A percentile compares a stretch with the other conserved stretches of the same genome.
phyloP scores from a whole-genome alignment of 2,329 filamentous ascomycete species.

The Venturia pyrina region DNA sequence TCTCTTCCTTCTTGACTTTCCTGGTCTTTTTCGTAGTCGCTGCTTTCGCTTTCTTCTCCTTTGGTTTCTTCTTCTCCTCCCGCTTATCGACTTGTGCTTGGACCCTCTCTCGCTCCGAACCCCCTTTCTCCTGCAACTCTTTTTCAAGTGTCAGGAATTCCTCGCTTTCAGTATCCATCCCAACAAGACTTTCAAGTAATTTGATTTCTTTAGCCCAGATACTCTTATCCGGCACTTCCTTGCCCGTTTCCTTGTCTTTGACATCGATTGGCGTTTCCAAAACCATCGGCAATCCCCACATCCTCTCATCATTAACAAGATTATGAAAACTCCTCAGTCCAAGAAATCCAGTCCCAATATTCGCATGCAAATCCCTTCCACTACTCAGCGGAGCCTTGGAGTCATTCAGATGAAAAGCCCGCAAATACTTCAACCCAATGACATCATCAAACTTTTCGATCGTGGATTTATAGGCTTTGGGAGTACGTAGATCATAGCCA shows the following conservation, averaged over 20 bases:
- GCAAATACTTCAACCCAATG: constrained; percentile 70
- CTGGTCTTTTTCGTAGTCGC: constrained; percentile 27
- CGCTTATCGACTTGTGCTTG: constrained; percentile 73
- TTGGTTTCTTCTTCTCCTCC: constrained; percentile 45
- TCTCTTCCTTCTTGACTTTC: constrained; percentile 29
- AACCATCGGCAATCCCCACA: constrained; percentile 77
- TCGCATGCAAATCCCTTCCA: constrained; percentile 82
- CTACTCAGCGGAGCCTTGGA: constrained; percentile 81
- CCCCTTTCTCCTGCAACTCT: constrained; percentile 57
- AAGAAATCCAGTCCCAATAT: constrained; percentile 91
- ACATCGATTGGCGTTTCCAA: constrained; percentile 90
- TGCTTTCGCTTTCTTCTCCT: constrained; percentile 28
- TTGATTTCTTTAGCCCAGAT: constrained; percentile 95
- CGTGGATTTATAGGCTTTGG: constrained; percentile 61
- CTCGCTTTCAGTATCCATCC: constrained; percentile 65
- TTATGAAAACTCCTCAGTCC: constrained; percentile 85
- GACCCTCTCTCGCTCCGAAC: constrained; percentile 61
- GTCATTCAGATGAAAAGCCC: constrained; percentile 87
- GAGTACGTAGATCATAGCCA: constrained; percentile 77
- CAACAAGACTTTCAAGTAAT: constrained; percentile 77
- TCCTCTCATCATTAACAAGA: constrained; percentile 70
- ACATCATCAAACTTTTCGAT: constrained; percentile 66
- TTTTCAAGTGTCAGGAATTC: constrained; percentile 60
- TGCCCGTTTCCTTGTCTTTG: constrained; percentile 44
- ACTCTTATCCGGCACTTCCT: constrained; percentile 61